phyloP scores from a whole-genome alignment of 495 filamentous ascomycete genomes.

The Aspergillus indologenus region DNA sequence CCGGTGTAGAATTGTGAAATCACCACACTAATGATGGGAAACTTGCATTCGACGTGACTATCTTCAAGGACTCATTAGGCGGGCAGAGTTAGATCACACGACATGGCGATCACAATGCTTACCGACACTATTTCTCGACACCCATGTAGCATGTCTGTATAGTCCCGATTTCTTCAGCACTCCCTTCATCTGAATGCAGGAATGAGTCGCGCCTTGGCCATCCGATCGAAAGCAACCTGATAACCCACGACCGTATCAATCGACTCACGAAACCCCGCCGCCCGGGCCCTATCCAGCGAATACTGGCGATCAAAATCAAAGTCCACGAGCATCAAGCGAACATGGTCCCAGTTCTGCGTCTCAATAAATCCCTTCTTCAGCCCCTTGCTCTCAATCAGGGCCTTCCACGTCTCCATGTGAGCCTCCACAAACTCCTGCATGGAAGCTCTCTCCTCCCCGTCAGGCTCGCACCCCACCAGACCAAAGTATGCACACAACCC shows the following conservation, averaged over 20 bases:
- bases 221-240: constrained; percentile 14
- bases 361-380: constrained; percentile 19
- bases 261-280: constrained; percentile 14
- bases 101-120: too few relatives aligned
- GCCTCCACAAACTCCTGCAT: constrained; percentile 12
- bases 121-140: too few relatives aligned
- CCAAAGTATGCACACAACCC: constrained; percentile 37
- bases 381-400: neutral
- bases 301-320: constrained; percentile 4
- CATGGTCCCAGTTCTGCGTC: constrained; percentile 14
- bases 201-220: constrained; percentile 18
- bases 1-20: too few relatives aligned
- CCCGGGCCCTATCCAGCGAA: constrained; percentile 11
- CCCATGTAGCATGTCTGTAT: too few relatives aligned
- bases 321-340: too few relatives aligned
- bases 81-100: too few relatives aligned
- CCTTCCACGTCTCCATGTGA: too few relatives aligned
- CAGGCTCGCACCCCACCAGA: constrained; percentile 26
- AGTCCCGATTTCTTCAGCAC: too few relatives aligned
- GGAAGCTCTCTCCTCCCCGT: neutral
- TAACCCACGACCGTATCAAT: constrained; percentile 18
- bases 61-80: too few relatives aligned
- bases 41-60: too few relatives aligned
- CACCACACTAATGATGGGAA: too few relatives aligned
- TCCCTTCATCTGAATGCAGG: constrained; percentile 1